Conservation (phyloP, 768 basidiomycete genomes). For the Podaxis sp. region DNA sequence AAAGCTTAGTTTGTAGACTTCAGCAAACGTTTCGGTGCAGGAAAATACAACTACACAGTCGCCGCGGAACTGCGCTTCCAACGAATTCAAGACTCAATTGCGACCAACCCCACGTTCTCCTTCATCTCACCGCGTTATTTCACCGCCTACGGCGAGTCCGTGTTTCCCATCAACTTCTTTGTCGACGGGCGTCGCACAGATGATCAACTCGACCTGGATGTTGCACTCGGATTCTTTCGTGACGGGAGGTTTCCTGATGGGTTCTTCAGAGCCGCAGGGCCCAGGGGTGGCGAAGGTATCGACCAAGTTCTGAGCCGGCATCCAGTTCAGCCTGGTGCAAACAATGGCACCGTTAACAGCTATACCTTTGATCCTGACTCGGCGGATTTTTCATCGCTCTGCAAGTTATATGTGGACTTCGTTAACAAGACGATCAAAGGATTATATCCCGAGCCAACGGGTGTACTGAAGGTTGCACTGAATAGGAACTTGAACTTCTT, state of each 20-base stretch:
- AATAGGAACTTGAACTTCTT: slow-evolving; percentile 17
- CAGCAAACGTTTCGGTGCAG: slow-evolving; percentile 20
- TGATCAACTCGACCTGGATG: slow-evolving; percentile 15
- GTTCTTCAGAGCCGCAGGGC: slow-evolving; percentile 15
- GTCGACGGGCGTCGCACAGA: slow-evolving; percentile 19
- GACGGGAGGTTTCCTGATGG: slow-evolving; percentile 17
- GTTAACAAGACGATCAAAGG: slow-evolving; percentile 18
- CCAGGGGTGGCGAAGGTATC: slow-evolving; percentile 8
- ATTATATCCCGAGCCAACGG: slow-evolving; percentile 20
- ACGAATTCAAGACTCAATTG: slow-evolving; percentile 21
- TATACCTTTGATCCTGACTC: slow-evolving; percentile 16
- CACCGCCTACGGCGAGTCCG: slow-evolving; percentile 21
- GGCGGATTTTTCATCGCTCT: slow-evolving; percentile 14
- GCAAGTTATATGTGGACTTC: slow-evolving; percentile 20
- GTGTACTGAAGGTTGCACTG: slow-evolving; percentile 9
- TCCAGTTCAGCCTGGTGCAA: slow-evolving; percentile 18
- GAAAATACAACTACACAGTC: slow-evolving; percentile 20
- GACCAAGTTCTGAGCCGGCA: slow-evolving; percentile 13
- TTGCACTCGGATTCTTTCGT: slow-evolving; percentile 20
- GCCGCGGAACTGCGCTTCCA: slow-evolving; percentile 18
- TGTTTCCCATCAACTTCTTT: slow-evolving; percentile 19
- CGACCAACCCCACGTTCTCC: slow-evolving; percentile 19
- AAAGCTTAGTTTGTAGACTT: slow-evolving; percentile 15
- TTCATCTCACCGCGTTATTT: slow-evolving; percentile 19
- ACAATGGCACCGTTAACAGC: slow-evolving; percentile 14